Conservation (phyloP, 805 yeast genomes). For the Jamesozyma piceae region DNA sequence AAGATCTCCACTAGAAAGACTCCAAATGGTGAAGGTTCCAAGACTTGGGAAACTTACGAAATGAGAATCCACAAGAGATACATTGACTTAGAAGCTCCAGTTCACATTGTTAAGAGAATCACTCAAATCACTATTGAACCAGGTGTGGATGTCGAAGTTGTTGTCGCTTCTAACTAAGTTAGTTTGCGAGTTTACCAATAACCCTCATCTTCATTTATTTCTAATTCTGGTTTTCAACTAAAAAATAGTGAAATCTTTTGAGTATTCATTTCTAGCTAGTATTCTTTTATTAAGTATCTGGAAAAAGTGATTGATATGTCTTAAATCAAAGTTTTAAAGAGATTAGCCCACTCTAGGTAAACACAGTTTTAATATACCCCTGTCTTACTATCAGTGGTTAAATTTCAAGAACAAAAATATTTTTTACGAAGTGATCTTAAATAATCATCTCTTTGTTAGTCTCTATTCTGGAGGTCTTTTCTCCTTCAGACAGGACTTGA, state of each 20-base stretch:
- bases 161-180: constrained; percentile 46
- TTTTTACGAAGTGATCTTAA: background rate
- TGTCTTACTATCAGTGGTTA: constrained; percentile 34
- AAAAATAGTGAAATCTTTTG: constrained; percentile 2
- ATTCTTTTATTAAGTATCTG: too few species aligned
- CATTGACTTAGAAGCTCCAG: constrained; percentile 96
- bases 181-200: background rate
- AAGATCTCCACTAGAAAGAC: constrained; percentile 99
- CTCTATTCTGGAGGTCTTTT: background rate
- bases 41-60: constrained; percentile 99
- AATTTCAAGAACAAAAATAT: constrained; percentile 7
- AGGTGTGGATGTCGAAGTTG: constrained; percentile 96
- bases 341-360: constrained; percentile 33
- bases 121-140: constrained; percentile 98
- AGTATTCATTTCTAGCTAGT: background rate
- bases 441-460: background rate
- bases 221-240: background rate
- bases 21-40: constrained; percentile 99
- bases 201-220: constrained; percentile 1
- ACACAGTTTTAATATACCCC: constrained; percentile 32
- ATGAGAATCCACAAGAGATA: constrained; percentile 99
- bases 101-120: constrained; percentile 84
- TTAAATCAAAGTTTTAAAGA: background rate
- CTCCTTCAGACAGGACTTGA: background rate
- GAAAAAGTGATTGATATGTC: background rate